phyloP scores from a whole-genome alignment of 495 filamentous ascomycete species.

The Cladorrhinum samala region DNA sequence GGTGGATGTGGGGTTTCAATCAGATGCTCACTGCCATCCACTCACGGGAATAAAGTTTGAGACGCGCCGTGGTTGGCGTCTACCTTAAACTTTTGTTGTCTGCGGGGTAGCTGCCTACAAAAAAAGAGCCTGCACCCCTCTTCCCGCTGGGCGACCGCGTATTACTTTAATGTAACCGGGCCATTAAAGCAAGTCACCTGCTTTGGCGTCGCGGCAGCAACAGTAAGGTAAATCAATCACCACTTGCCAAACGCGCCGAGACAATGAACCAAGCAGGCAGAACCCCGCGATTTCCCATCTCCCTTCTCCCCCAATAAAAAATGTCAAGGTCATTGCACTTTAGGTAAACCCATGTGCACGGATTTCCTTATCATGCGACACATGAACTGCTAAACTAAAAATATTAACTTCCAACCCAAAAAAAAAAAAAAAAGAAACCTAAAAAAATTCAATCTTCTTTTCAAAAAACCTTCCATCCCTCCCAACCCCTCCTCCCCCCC shows the following conservation, averaged over 20 bases:
- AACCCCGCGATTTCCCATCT: slow-evolving; percentile 15
- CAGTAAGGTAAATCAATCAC: too few species aligned
- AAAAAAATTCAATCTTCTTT: background rate
- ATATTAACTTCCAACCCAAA: background rate
- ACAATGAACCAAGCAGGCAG: too few species aligned
- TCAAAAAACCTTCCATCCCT: background rate
- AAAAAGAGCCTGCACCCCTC: too few species aligned
- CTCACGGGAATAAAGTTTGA: background rate
- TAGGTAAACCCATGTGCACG: too few species aligned
- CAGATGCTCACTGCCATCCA: background rate
- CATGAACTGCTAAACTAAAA: too few species aligned
- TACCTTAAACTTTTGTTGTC: background rate
- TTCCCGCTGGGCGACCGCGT: too few species aligned
- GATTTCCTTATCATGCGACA: too few species aligned
- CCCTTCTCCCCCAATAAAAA: background rate
- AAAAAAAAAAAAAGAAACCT: background rate
- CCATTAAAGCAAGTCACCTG: slow-evolving; percentile 14
- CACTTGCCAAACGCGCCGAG: too few species aligned
- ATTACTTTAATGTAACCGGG: too few species aligned
- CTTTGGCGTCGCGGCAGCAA: slow-evolving; percentile 20
- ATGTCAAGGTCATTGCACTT: too few species aligned
- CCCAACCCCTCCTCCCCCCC: background rate
- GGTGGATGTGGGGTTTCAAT: slow-evolving; percentile 8
- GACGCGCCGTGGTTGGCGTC: slow-evolving; percentile 5
- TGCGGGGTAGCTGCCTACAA: background rate